phyloP scores from a whole-genome alignment of 2,329 filamentous ascomycete genomes.

The Aschersonia sp. region DNA sequence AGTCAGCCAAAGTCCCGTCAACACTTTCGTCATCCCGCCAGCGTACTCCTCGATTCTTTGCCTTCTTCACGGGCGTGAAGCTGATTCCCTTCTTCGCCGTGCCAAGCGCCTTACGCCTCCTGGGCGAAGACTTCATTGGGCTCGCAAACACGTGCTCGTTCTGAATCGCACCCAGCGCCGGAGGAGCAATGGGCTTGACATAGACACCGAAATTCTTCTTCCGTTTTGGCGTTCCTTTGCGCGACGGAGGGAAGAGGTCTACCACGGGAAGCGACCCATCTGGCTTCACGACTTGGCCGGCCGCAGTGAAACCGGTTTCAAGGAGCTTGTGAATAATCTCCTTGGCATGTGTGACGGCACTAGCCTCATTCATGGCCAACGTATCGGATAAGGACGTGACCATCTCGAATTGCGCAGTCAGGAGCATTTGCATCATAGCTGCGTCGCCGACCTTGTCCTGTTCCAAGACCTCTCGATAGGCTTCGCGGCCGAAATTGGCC shows the following conservation, averaged over 20 bases:
- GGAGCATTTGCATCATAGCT: slow-evolving; percentile 63
- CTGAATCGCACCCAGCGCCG: slow-evolving; percentile 21
- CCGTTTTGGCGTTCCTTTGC: slow-evolving; percentile 64
- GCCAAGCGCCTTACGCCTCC: slow-evolving; percentile 55
- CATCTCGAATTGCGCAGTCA: slow-evolving; percentile 86
- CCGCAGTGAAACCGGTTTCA: slow-evolving; percentile 57
- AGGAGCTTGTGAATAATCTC: slow-evolving; percentile 64
- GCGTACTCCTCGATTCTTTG: slow-evolving; percentile 64
- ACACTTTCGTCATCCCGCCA: slow-evolving; percentile 86
- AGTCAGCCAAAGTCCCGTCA: slow-evolving; percentile 75
- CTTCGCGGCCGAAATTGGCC: slow-evolving; percentile 66
- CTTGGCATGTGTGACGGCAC: slow-evolving; percentile 70
- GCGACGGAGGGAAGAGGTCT: slow-evolving; percentile 56
- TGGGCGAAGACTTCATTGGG: slow-evolving; percentile 66
- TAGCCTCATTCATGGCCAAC: slow-evolving; percentile 66
- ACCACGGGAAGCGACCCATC: slow-evolving; percentile 52
- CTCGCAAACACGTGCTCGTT: slow-evolving; percentile 16
- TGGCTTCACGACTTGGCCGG: slow-evolving; percentile 78
- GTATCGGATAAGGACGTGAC: slow-evolving; percentile 72
- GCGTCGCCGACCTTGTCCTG: slow-evolving; percentile 72
- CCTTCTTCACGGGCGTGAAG: slow-evolving; percentile 70
- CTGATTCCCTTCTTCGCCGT: slow-evolving; percentile 52
- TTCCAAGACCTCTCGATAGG: slow-evolving; percentile 62
- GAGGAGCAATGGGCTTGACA: slow-evolving; percentile 29
- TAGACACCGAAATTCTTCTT: slow-evolving; percentile 35